Evolutionary conservation across 441 rosid genomes (phyloP), one percentile per base, ranked within the genome.

Genomic region (Pelargonium cotyledonis): DNA sequence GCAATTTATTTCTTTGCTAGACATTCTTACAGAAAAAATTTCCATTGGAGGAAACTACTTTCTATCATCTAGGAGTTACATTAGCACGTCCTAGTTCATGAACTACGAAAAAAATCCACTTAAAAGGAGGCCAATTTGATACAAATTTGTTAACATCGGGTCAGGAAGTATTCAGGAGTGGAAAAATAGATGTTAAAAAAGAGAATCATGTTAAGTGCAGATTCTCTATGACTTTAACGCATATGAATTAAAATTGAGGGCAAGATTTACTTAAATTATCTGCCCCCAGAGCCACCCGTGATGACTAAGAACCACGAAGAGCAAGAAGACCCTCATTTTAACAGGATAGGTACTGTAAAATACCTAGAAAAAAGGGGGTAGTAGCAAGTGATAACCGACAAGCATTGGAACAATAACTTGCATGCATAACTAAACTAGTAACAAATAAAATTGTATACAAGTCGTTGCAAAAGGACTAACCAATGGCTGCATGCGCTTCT

Each of bases 401-500:
- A 51, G 18, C 19, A 51, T 35, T 35, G 1, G 40, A 35, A 35
- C 40, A 35, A 35, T 35, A 35, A 35, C 40, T 35, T 35, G 40
- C 40, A 35, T 35, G 40, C 40, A 35, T 35, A 35, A 5, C 40
- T 35, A 35, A 5, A 35, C 40, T 35, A 5, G 40, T 35, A 35
- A 35, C 40, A 35, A 35, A 35, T 35, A 35, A 35, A 35, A 35
- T 35, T 35, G 40, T 5, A 5, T 35, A 35, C 43, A 26, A 65
- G 0, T 15, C 15, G 26, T 10, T 47, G 21, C 19, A 46, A 64
- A 55, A 15, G 41, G 31, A 63, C 76, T 68, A 75, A 86, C 90
- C 75, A 84, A 84, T 5, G 91, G 91, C 63, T 84, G 91, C 91
- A 86, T 86, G 65, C 91, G 73, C 55, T 81, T 80, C 80, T 86